A percentile compares a stretch with the other conserved stretches of the same genome.
Conservation (phyloP, 208 protist species). For the Leishmania tarentolae region DNA sequence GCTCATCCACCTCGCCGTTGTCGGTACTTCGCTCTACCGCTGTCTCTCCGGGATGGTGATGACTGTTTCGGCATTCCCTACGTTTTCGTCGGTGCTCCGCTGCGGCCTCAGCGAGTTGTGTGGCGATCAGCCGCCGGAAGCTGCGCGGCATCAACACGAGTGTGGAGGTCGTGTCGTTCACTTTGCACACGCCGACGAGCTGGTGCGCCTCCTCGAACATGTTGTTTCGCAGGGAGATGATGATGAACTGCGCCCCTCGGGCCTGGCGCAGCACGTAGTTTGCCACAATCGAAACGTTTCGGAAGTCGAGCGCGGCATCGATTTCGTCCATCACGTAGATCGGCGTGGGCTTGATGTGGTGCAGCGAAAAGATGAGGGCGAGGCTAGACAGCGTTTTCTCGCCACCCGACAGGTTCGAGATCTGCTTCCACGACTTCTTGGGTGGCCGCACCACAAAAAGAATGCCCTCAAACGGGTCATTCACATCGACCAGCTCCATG, state of each 20-base stretch:
- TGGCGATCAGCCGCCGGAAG: conserved; percentile 53
- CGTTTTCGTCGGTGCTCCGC: conserved; percentile 8
- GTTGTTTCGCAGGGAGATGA: conserved; percentile 99
- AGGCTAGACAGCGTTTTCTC: conserved; percentile 99
- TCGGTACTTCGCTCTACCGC: background rate
- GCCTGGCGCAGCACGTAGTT: conserved; percentile 99
- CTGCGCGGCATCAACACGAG: conserved; percentile 96
- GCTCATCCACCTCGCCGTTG: background rate
- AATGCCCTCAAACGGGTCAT: conserved; percentile 99
- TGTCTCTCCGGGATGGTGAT: background rate
- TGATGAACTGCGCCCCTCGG: conserved; percentile 99
- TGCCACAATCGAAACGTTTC: conserved; percentile 99
- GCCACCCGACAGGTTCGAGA: conserved; percentile 99
- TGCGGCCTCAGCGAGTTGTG: conserved; percentile 16
- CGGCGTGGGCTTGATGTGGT: conserved; percentile 99
- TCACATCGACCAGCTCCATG: conserved; percentile 99
- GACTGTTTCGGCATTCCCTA: conserved; percentile 7
- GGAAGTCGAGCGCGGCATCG: conserved; percentile 99
- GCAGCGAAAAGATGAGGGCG: conserved; percentile 99
- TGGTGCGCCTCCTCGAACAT: conserved; percentile 99
- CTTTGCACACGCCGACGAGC: conserved; percentile 99
- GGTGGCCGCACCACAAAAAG: conserved; percentile 98
- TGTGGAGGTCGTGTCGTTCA: conserved; percentile 97
- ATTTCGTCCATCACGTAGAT: conserved; percentile 99
- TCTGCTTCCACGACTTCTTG: conserved; percentile 99